These are phyloP conservation scores for Noccaea bulbosa DNA, from an alignment of 345 rosid genomes.

Conservation along the genomic window DNA sequence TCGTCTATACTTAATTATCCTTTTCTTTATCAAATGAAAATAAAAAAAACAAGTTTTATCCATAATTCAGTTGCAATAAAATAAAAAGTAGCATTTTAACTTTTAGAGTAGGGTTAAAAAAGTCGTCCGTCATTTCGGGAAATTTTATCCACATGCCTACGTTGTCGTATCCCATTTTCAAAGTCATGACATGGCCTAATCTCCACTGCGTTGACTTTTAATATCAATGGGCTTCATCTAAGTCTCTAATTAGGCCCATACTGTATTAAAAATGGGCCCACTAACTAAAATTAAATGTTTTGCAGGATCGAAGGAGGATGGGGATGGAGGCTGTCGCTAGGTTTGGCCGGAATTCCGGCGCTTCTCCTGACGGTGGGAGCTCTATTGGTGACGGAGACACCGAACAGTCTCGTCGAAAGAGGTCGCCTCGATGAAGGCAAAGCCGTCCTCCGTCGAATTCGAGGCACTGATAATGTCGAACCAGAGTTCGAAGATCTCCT, in stretches of 20 bases:
- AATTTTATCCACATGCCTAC: slow-evolving; percentile 37
- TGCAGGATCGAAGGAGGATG: slow-evolving; percentile 74
- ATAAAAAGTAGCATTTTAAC: not conserved
- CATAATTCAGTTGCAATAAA: not conserved
- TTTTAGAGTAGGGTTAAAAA: not conserved
- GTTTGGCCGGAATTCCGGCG: slow-evolving; percentile 90
- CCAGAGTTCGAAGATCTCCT: slow-evolving; percentile 84
- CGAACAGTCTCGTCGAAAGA: slow-evolving; percentile 89
- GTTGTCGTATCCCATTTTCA: slow-evolving; percentile 15
- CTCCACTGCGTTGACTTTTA: slow-evolving; percentile 22
- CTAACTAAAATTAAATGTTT: not conserved
- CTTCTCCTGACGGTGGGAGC: slow-evolving; percentile 77
- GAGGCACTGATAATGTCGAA: slow-evolving; percentile 85
- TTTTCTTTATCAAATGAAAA: not conserved
- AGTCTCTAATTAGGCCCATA: not conserved
- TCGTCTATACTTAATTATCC: not conserved
- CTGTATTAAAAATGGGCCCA: not conserved
- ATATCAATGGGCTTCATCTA: slow-evolving; percentile 5
- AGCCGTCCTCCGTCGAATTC: slow-evolving; percentile 68
- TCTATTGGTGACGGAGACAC: slow-evolving; percentile 77
- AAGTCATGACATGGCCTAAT: slow-evolving; percentile 11
- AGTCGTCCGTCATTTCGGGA: slow-evolving; percentile 33
- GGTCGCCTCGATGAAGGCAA: slow-evolving; percentile 89
- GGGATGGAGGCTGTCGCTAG: slow-evolving; percentile 97
- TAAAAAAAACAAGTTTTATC: not conserved